Conservation (phyloP, 2,329 filamentous ascomycete genomes). For the Penicillium sp. region DNA sequence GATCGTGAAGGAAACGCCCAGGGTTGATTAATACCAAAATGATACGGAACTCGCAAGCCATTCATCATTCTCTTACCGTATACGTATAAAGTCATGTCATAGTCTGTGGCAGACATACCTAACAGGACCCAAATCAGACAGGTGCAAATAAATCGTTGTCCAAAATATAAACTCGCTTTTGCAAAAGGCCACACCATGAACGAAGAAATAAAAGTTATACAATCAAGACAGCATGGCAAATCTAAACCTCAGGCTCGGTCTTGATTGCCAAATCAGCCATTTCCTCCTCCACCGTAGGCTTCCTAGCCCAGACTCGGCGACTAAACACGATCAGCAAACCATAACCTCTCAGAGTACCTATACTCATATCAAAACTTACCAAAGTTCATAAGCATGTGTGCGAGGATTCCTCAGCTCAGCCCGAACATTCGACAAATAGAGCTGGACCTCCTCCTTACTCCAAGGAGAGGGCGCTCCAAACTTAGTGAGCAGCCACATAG, state of each 20-base stretch:
- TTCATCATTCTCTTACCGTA: not conserved
- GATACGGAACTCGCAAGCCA: not conserved
- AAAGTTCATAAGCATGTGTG: conserved; percentile 1
- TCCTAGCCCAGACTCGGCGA: conserved; percentile 3
- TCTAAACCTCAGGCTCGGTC: not conserved
- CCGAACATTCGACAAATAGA: not conserved
- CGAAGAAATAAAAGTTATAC: too few species aligned
- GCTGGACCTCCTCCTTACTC: conserved; percentile 18
- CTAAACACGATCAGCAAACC: not conserved
- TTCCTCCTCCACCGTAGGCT: not conserved
- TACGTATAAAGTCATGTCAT: not conserved
- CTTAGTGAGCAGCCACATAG: conserved; percentile 27
- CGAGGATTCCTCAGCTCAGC: conserved; percentile 2
- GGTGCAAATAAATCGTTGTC: too few species aligned
- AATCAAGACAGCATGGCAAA: not conserved
- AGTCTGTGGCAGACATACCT: not conserved
- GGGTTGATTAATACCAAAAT: not conserved
- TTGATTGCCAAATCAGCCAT: not conserved
- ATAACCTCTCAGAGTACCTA: not conserved
- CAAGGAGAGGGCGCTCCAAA: conserved; percentile 21
- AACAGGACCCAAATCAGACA: not conserved
- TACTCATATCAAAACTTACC: not conserved
- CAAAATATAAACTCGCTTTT: too few species aligned
- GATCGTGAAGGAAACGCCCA: conserved; percentile 32
- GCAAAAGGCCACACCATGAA: not conserved